These are phyloP conservation scores for Mycena vitilis DNA, from an alignment of 768 basidiomycete species.

Conservation along the genomic window DNA sequence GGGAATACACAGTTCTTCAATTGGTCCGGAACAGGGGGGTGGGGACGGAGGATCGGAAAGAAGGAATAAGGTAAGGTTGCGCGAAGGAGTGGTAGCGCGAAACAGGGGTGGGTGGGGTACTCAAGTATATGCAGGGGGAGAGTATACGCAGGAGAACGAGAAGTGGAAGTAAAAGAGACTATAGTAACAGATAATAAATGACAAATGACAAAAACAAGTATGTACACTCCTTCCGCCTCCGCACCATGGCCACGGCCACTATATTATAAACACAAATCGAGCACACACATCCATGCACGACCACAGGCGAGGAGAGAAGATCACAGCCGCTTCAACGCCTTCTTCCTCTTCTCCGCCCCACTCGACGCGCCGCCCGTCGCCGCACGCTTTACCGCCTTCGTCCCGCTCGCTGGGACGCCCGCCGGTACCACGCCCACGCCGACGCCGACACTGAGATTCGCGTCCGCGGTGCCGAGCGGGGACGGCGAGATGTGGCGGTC, in stretches of 20 bases:
- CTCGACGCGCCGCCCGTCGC: slow-evolving; percentile 62
- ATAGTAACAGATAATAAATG: neutral
- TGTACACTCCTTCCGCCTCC: slow-evolving; percentile 19
- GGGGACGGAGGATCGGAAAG: neutral
- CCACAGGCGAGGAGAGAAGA: neutral
- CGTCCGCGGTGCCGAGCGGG: slow-evolving; percentile 77
- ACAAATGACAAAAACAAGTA: slow-evolving; percentile 18
- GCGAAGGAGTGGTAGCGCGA: too few relatives aligned
- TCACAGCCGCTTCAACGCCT: slow-evolving; percentile 84
- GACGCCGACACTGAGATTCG: slow-evolving; percentile 70
- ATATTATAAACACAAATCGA: slow-evolving; percentile 22
- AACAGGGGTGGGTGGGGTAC: neutral
- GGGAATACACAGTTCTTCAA: slow-evolving; percentile 15
- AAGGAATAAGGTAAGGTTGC: too few relatives aligned
- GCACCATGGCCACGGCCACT: too few relatives aligned
- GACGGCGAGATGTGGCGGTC: slow-evolving; percentile 77
- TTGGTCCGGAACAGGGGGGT: neutral
- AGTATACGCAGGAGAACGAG: neutral
- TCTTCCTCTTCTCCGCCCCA: slow-evolving; percentile 87
- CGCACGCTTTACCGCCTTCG: slow-evolving; percentile 78
- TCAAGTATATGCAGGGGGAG: too few relatives aligned
- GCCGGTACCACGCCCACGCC: slow-evolving; percentile 46
- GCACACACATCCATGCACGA: neutral
- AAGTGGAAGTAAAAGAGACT: too few relatives aligned
- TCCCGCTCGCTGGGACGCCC: slow-evolving; percentile 47